These are phyloP conservation scores for Suaeda aralocaspica DNA, from an alignment of 148 eudicot genomes.

Conservation along the genomic window DNA sequence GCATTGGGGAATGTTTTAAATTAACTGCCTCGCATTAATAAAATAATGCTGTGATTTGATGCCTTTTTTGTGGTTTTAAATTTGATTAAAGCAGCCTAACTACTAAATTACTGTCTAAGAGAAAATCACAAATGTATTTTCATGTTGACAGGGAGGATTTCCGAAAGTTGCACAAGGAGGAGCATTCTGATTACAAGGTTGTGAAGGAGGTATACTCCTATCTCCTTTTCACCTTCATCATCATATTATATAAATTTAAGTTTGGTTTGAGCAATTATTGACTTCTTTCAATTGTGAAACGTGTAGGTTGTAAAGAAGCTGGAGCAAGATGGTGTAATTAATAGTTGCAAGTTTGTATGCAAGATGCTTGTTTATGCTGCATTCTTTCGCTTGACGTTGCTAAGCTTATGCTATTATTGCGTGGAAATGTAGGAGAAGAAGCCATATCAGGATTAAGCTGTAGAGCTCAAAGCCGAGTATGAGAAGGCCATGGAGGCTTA, in stretches of 20 bases:
- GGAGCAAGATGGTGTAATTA: conserved; percentile 89
- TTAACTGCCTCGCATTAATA: too few relatives aligned
- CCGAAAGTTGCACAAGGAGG: conserved; percentile 66
- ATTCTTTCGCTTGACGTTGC: too few relatives aligned
- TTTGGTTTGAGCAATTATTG: too few relatives aligned
- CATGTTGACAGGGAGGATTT: conserved; percentile 74
- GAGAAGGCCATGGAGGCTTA: conserved; percentile 49
- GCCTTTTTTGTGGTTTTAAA: too few relatives aligned
- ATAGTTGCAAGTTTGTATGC: conserved; percentile 42
- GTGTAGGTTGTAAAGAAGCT: conserved; percentile 77
- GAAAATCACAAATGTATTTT: neutral
- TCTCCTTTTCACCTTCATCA: too few relatives aligned
- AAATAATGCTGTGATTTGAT: too few relatives aligned
- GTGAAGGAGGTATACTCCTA: conserved; percentile 44
- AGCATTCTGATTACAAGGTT: conserved; percentile 68
- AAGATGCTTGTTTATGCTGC: neutral
- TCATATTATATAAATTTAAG: too few relatives aligned
- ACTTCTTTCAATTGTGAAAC: too few relatives aligned
- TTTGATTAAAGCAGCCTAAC: too few relatives aligned
- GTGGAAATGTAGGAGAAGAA: conserved; percentile 56
- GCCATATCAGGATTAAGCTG: conserved; percentile 57
- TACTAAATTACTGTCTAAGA: too few relatives aligned
- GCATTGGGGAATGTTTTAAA: too few relatives aligned
- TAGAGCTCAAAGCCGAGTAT: conserved; percentile 67
- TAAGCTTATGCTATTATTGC: neutral